Conservation (phyloP, 352 stramenopile genomes). For the Plasmopara halstedii region DNA sequence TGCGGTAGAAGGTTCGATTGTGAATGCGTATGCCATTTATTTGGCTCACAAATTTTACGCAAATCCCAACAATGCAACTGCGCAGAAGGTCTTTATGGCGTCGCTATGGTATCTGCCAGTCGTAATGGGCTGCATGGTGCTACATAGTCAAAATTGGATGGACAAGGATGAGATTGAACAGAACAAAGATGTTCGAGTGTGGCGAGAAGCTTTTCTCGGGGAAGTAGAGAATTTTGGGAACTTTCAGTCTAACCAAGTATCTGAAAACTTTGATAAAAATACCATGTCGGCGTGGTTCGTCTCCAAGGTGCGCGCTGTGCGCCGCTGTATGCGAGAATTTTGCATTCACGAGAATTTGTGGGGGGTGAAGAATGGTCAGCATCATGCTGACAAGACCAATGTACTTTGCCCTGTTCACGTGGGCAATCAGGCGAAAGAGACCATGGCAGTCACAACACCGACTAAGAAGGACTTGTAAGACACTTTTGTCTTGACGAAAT, state of each 20-base stretch:
- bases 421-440: conserved; percentile 56
- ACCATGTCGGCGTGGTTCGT: conserved; percentile 58
- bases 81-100: conserved; percentile 95
- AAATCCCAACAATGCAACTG: conserved; percentile 91
- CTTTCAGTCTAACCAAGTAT: conserved; percentile 36
- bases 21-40: conserved; percentile 96
- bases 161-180: conserved; percentile 56
- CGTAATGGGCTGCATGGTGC: conserved; percentile 95
- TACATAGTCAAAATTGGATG: conserved; percentile 92
- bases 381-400: conserved; percentile 60
- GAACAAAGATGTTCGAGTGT: conserved; percentile 49
- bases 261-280: conserved; percentile 36
- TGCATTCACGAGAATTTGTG: conserved; percentile 82
- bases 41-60: conserved; percentile 92
- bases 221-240: conserved; percentile 68
- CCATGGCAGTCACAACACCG: conserved; percentile 48
- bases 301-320: conserved; percentile 49
- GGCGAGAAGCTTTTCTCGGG: conserved; percentile 66
- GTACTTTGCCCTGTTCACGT: conserved; percentile 78
- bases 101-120: conserved; percentile 98
- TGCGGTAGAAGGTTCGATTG: conserved; percentile 91
- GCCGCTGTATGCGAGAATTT: conserved; percentile 65
- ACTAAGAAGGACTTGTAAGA: conserved; percentile 30
- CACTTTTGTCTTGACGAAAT: too few species aligned
- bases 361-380: conserved; percentile 68